phyloP scores from a whole-genome alignment of 179 eudicot genomes.

The Silene coronaria region DNA sequence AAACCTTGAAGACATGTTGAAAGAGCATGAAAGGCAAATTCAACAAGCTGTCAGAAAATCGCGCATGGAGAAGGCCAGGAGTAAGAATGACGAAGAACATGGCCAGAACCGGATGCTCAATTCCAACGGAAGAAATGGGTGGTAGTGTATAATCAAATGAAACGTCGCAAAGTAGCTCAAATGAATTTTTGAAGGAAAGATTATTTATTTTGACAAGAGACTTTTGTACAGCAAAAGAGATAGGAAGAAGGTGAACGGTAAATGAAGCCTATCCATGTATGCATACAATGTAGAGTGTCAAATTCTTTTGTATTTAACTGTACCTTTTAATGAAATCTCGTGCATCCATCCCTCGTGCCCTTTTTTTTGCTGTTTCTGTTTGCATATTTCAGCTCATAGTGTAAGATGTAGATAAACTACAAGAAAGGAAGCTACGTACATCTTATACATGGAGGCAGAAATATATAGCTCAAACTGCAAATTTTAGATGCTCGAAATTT shows the following conservation, averaged over 20 bases:
- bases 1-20: slow-evolving; percentile 89
- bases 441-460: not conserved
- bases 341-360: not conserved
- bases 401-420: not conserved
- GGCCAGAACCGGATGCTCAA: slow-evolving; percentile 7
- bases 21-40: slow-evolving; percentile 86
- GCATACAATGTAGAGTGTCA: not conserved
- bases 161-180: not conserved
- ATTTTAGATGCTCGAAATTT: too few relatives aligned
- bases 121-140: slow-evolving; percentile 21
- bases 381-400: not conserved
- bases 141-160: slow-evolving; percentile 18
- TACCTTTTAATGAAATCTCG: not conserved
- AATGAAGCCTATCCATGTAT: not conserved
- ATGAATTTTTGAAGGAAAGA: not conserved
- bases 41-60: slow-evolving; percentile 91
- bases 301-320: not conserved
- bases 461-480: too few relatives aligned
- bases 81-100: slow-evolving; percentile 24
- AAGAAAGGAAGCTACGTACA: not conserved
- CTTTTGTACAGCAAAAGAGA: not conserved
- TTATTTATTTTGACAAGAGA: not conserved
- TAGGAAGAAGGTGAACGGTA: not conserved
- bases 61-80: slow-evolving; percentile 38
- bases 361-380: not conserved